A percentile compares a stretch with the other conserved stretches of the same genome.
phyloP scores from a whole-genome alignment of 2,329 filamentous ascomycete species.

The Diaporthe destruens region DNA sequence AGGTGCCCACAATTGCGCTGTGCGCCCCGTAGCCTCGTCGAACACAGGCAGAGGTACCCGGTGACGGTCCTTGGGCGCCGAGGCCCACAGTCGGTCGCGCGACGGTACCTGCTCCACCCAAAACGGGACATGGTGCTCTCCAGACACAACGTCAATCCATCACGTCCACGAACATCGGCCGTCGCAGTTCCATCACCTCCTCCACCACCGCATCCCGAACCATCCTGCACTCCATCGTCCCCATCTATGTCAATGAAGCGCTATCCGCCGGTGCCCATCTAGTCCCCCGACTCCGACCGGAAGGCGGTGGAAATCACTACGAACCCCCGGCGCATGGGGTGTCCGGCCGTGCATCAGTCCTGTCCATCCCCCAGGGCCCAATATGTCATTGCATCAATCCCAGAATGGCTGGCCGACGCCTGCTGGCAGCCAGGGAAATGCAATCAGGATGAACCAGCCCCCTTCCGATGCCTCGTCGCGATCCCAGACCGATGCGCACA shows the following conservation, averaged over 20 bases:
- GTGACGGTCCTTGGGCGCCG: slow-evolving; percentile 28
- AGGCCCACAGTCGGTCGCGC: slow-evolving; percentile 35
- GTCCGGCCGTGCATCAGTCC: slow-evolving; percentile 58
- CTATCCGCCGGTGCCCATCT: slow-evolving; percentile 64
- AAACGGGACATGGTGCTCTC: slow-evolving; percentile 43
- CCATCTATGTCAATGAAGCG: slow-evolving; percentile 68
- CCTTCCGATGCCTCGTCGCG: slow-evolving; percentile 70
- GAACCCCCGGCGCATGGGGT: slow-evolving; percentile 68
- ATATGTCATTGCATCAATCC: slow-evolving; percentile 77
- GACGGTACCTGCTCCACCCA: slow-evolving; percentile 38
- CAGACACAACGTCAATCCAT: slow-evolving; percentile 69
- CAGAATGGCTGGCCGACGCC: slow-evolving; percentile 75
- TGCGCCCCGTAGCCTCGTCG: slow-evolving; percentile 16
- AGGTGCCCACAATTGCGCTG: slow-evolving; percentile 5
- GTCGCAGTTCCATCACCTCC: slow-evolving; percentile 64
- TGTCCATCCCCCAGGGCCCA: slow-evolving; percentile 64
- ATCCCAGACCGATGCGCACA: slow-evolving; percentile 62
- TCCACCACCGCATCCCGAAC: slow-evolving; percentile 52
- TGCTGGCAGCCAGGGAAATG: slow-evolving; percentile 62
- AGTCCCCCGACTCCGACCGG: slow-evolving; percentile 58
- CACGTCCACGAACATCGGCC: slow-evolving; percentile 62
- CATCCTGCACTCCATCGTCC: slow-evolving; percentile 55
- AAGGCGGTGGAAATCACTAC: slow-evolving; percentile 64
- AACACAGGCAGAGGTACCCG: slow-evolving; percentile 34
- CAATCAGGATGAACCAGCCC: slow-evolving; percentile 65